Evolutionary conservation across 768 basidiomycete species (phyloP), one percentile per base, ranked within the genome.

Genomic region (Phylloporus sp.): DNA sequence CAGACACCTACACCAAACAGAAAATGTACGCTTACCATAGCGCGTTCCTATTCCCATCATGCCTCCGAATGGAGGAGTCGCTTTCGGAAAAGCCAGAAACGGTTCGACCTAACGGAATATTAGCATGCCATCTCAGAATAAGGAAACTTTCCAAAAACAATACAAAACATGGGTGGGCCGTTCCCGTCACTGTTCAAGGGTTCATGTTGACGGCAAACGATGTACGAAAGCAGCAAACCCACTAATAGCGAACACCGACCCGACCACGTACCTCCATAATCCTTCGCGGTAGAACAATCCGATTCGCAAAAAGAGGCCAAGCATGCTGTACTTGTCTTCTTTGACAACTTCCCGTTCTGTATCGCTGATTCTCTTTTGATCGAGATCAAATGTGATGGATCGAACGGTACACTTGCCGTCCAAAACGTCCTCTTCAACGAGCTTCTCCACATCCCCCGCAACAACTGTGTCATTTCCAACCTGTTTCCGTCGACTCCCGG

Each of bases 241-340:
- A 64, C 79, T 56, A 14, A 73, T 60, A 3, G 89, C 82, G 48
- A 73, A 77, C 35, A 81, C 57, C 22, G 67, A 44, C 17, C 85
- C 91, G 23, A 80, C 34, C 6, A 70, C 46, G 57, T 93, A 95
- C 28, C 69, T 71, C 48, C 53, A 69, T 72, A 82, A 81, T 24
- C 73, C 75, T 21, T 73, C 78, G 21, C 71, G 70, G 59, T 90
- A 80, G 52, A 92, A 71, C 22, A 56, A 51, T 14, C 80, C 83
- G 66, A 93, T 80, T 37, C 90, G 80, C 58, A 60, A 69, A 75
- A 90, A 88, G 42, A 93, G 67, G 55, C 82, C 82, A 14, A 64
- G 44, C 40, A 88, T 46, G 38, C 66, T 65, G 48, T 79, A 76
- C 11, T 69, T 57, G 31, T 75, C 69, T 32, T 65, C 64, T 8